Evolutionary conservation across 805 yeast genomes (phyloP), one percentile per base, ranked within the genome.

Genomic region (Lachancea meyersii): DNA sequence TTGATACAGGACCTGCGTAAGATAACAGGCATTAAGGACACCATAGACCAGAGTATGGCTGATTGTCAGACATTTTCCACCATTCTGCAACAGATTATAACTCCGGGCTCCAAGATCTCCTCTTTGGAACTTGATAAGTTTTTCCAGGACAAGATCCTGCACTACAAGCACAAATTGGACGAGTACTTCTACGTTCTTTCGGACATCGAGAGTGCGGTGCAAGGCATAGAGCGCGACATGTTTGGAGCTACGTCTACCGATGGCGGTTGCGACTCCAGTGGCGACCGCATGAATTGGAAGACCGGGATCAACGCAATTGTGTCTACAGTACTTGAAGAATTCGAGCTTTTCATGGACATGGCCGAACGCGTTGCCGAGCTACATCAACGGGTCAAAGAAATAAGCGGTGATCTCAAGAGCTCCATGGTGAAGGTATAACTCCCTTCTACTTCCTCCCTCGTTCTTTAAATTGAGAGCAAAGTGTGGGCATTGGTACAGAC

Each of bases 281-380:
- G 48, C 9, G 57, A 55, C 24, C 28, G 51, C 18, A 48, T 48
- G n/a, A 47, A 48, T 13, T 46, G 58, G 40, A 61, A 59, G 40
- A 54, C 58, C 4, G 66, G 66, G 11, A 42, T 74, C 62, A 79
- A 56, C 45, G 69, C 73, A 49, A 72, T 82, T 21, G 75, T 81
- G 13, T 72, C 73, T 38, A 79, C 86, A 0, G 71, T 84, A 20
- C 76, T 76, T 43, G 80, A 78, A 51, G 91, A 83, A 60, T 83
- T 80, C 57, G 69, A 69, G 34, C 64, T 83, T 41, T 84, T 82
- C 61, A 80, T 82, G 79, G 89, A 82, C 58, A 69, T 81, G 34
- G 82, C 89, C 38, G 85, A 82, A 58, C 73, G 77, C 31, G 72
- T 82, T 57, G 89, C 91, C 2, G 85, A 79, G 50, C 60, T 82